Evolutionary conservation across 306 rosid genomes (phyloP), one percentile per base, ranked within the genome.

Genomic region (Trichosanthes truncata): DNA sequence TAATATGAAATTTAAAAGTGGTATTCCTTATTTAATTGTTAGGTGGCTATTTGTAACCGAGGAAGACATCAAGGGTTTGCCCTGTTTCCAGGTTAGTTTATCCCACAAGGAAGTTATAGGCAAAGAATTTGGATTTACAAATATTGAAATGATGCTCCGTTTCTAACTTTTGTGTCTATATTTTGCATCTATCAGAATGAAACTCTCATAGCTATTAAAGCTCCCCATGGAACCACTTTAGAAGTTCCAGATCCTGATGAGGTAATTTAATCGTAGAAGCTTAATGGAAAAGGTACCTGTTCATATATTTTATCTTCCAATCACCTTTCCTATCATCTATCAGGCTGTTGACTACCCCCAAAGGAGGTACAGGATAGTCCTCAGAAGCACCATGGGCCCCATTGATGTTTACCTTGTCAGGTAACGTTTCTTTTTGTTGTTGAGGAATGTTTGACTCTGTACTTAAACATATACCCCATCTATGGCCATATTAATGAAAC

Each of bases 161-260:
- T 78, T 79, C 8, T 46, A 40, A 68, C 25, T 62, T 9, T 18
- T 2, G 29, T 45, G 67, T n/a, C 17, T 31, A 21, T 56, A n/a
- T 53, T 9, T 49, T 82, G 78, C n/a, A 80, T 86, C 85, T 78
- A 40, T 80, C 87, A 95, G 98, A 92, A 91, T 87, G 97, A 95
- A 90, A 95, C 98, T 55, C 84, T 95, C 74, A 95, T 95, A 84
- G 98, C 98, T 62, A 95, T 95, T 78, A 95, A 92, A 86, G 98
- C 98, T 87, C 98, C 98, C 9, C 96, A 92, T 79, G 97, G 98
- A 76, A 95, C 98, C 82, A 95, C 97, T 51, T 85, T 95, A 81
- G 98, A 95, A 89, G 98, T 95, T 79, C 97, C 98, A 43, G 97
- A 95, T 90, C 98, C 98, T 25, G 97, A 95, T 43, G 98, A 95